Conservation (phyloP, 2,329 filamentous ascomycete genomes). For the Sporothrix mexicana region DNA sequence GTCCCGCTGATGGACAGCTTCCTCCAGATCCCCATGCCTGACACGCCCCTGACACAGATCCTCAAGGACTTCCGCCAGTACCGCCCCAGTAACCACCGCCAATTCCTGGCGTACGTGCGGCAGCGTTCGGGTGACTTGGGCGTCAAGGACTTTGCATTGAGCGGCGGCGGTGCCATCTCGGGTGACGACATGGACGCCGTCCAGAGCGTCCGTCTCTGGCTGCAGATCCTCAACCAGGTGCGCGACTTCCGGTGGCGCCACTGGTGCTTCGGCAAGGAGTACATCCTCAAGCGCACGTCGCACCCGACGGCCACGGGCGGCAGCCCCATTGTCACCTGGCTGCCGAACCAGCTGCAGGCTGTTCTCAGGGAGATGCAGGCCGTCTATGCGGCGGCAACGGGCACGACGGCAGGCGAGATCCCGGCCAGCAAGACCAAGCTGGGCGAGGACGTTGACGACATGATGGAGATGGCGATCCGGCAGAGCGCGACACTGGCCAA, state of each 20-base stretch:
- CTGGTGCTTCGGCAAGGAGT: conserved; percentile 85
- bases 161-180: conserved; percentile 32
- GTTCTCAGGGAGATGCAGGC: conserved; percentile 73
- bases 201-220: conserved; percentile 64
- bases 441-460: conserved; percentile 56
- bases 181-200: conserved; percentile 45
- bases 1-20: conserved; percentile 89
- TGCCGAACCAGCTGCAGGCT: conserved; percentile 79
- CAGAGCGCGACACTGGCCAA: conserved; percentile 71
- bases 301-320: conserved; percentile 82
- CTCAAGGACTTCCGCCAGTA: conserved; percentile 88
- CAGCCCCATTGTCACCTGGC: conserved; percentile 82
- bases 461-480: conserved; percentile 69
- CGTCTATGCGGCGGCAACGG: conserved; percentile 57
- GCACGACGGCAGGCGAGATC: conserved; percentile 32
- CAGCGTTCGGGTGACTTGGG: conserved; percentile 55
- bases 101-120: conserved; percentile 77
- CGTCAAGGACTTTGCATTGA: conserved; percentile 65
- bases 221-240: conserved; percentile 73
- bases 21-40: conserved; percentile 83
- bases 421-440: conserved; percentile 43
- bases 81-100: conserved; percentile 84
- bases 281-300: conserved; percentile 77
- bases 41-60: conserved; percentile 86
- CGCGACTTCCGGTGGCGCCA: conserved; percentile 83